A percentile compares a stretch with the other conserved stretches of the same genome.
Conservation (phyloP, 2,329 filamentous ascomycete species). For the Chrysoporthe cubensis region DNA sequence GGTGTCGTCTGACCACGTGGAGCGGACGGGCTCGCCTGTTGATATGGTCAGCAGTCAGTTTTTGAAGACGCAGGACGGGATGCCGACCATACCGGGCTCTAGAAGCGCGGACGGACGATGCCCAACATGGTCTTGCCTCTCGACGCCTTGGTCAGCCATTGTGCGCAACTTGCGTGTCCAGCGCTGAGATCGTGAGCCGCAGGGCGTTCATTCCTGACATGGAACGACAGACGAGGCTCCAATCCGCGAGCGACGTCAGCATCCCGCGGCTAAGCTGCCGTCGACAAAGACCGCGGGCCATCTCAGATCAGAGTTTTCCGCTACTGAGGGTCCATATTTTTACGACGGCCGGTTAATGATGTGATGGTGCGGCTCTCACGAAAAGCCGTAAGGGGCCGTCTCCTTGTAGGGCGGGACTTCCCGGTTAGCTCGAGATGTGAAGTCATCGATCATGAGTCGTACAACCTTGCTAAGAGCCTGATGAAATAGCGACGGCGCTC, state of each 20-base stretch:
- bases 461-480: not conserved
- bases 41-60: not conserved
- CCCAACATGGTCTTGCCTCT: constrained; percentile 20
- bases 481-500: not conserved
- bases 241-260: not conserved
- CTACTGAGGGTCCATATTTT: not conserved
- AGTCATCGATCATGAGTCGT: constrained; percentile 23
- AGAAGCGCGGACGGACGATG: constrained; percentile 9
- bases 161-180: too few species aligned
- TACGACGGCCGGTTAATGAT: not conserved
- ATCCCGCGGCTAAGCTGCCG: not conserved
- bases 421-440: constrained; percentile 6
- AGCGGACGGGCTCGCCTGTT: not conserved
- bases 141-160: constrained; percentile 19
- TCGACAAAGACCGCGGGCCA: not conserved
- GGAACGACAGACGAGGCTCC: not conserved
- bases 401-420: not conserved
- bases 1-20: constrained; percentile 10
- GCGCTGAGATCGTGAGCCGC: not conserved
- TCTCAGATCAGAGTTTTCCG: constrained; percentile 1
- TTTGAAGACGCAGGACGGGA: not conserved
- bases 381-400: not conserved
- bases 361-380: constrained; percentile 15
- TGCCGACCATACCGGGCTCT: constrained; percentile 7
- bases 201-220: not conserved